These are phyloP conservation scores for Gracilaria caudata DNA, from an alignment of 23 red algal genomes.

Conservation along the genomic window DNA sequence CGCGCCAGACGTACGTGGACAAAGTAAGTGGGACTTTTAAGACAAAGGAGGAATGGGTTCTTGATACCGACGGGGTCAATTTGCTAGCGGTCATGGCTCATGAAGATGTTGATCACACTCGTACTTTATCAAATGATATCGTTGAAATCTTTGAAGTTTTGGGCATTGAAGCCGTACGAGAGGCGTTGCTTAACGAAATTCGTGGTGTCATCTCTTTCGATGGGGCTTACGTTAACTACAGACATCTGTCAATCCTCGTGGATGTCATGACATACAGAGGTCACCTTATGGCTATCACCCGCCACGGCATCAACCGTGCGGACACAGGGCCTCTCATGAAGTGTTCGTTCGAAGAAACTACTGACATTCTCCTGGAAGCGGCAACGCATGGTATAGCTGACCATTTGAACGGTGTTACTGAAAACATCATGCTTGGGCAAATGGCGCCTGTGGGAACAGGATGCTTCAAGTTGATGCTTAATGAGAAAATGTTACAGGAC, in stretches of 20 bases:
- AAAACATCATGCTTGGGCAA: slow-evolving; percentile 99
- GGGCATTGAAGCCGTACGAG: slow-evolving; percentile 93
- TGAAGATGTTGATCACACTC: slow-evolving; percentile 82
- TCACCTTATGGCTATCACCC: slow-evolving; percentile 90
- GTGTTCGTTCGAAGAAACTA: slow-evolving; percentile 98
- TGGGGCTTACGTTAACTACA: slow-evolving; percentile 95
- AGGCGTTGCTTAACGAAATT: slow-evolving; percentile 88
- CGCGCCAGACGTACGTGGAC: slow-evolving; percentile 63
- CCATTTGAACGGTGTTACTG: slow-evolving; percentile 76
- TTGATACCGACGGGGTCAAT: slow-evolving; percentile 97
- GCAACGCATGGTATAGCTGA: slow-evolving; percentile 84
- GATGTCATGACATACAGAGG: slow-evolving; percentile 98
- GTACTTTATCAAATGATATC: slow-evolving; percentile 97
- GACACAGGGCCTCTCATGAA: slow-evolving; percentile 89
- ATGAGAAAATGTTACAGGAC: slow-evolving; percentile 80
- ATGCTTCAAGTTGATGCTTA: slow-evolving; percentile 84
- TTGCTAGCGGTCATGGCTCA: slow-evolving; percentile 90
- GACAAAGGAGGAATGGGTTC: slow-evolving; percentile 86
- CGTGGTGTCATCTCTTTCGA: slow-evolving; percentile 93
- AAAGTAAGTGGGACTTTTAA: slow-evolving; percentile 56
- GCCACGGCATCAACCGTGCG: slow-evolving; percentile 90
- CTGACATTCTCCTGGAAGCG: slow-evolving; percentile 90
- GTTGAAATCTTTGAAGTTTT: slow-evolving; percentile 91
- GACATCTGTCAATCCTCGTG: slow-evolving; percentile 91
- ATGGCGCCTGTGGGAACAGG: slow-evolving; percentile 87